A percentile compares a stretch with the other conserved stretches of the same genome.
Conservation (phyloP, 2,329 filamentous ascomycete species). For the Alternaria infectoria region DNA sequence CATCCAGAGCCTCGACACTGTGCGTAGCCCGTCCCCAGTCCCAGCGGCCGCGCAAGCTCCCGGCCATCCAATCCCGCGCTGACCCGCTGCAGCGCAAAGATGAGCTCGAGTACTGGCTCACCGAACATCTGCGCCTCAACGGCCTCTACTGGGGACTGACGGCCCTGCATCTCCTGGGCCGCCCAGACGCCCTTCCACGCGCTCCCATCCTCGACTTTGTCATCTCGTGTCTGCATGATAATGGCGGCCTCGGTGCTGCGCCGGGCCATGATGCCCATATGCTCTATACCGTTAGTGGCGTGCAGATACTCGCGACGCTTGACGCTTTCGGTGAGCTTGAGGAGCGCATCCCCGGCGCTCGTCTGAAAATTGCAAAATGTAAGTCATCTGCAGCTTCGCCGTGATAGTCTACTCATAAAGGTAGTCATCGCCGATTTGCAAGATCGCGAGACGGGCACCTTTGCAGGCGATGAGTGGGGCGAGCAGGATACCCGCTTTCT, state of each 20-base stretch:
- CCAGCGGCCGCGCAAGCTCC: conserved; percentile 24
- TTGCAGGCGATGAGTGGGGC: conserved; percentile 94
- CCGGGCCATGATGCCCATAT: conserved; percentile 95
- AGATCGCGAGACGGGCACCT: conserved; percentile 80
- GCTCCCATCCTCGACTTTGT: conserved; percentile 87
- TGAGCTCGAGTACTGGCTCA: conserved; percentile 97
- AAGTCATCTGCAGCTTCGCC: conserved; percentile 50
- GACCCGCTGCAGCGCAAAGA: conserved; percentile 73
- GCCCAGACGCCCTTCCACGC: conserved; percentile 80
- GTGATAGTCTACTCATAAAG: conserved; percentile 28
- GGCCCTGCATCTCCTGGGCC: conserved; percentile 82
- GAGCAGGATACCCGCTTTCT: conserved; percentile 95
- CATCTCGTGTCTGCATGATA: conserved; percentile 89
- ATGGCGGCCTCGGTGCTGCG: conserved; percentile 90
- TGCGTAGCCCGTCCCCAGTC: conserved; percentile 52
- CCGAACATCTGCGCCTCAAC: conserved; percentile 92
- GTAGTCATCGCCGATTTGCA: conserved; percentile 82
- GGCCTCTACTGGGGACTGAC: conserved; percentile 97
- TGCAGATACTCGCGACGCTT: conserved; percentile 88
- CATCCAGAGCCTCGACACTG: conserved; percentile 88
- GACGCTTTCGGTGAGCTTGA: conserved; percentile 88
- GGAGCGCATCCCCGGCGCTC: conserved; percentile 68
- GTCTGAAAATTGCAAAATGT: conserved; percentile 79
- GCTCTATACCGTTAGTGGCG: conserved; percentile 92
- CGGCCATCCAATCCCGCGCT: conserved; percentile 38